A percentile compares a stretch with the other conserved stretches of the same genome.
Conservation (phyloP, 768 basidiomycete species). For the Suillus ampliporus region DNA sequence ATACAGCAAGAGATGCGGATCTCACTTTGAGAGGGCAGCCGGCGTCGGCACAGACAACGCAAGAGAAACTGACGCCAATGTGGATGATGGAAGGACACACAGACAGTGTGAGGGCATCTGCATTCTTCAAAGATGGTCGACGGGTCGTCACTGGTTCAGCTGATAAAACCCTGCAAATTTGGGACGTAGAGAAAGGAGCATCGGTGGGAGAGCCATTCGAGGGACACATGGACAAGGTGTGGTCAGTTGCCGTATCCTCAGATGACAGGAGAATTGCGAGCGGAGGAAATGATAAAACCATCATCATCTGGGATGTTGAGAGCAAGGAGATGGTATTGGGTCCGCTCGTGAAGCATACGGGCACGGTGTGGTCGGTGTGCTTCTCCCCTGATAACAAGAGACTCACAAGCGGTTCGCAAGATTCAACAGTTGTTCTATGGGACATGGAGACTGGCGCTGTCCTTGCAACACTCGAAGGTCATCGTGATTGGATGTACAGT, state of each 20-base stretch:
- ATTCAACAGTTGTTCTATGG: background rate
- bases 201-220: conserved; percentile 20
- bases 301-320: conserved; percentile 33
- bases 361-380: conserved; percentile 24
- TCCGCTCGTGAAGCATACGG: conserved; percentile 33
- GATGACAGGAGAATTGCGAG: conserved; percentile 31
- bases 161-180: conserved; percentile 32
- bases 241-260: conserved; percentile 34
- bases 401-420: conserved; percentile 1
- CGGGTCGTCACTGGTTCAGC: conserved; percentile 31
- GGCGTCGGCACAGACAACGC: too few relatives aligned
- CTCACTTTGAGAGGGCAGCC: too few relatives aligned
- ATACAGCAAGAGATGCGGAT: too few relatives aligned
- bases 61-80: too few relatives aligned
- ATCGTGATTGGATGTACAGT: background rate
- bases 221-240: conserved; percentile 30
- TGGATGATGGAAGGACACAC: too few relatives aligned
- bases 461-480: background rate
- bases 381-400: conserved; percentile 10
- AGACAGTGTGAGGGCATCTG: too few relatives aligned
- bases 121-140: conserved; percentile 34
- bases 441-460: conserved; percentile 14
- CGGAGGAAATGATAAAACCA: conserved; percentile 27
- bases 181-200: conserved; percentile 29
- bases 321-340: conserved; percentile 24